Evolutionary conservation across 2,329 filamentous ascomycete species (phyloP).

Genomic region (Paraphoma chrysanthemicola): DNA sequence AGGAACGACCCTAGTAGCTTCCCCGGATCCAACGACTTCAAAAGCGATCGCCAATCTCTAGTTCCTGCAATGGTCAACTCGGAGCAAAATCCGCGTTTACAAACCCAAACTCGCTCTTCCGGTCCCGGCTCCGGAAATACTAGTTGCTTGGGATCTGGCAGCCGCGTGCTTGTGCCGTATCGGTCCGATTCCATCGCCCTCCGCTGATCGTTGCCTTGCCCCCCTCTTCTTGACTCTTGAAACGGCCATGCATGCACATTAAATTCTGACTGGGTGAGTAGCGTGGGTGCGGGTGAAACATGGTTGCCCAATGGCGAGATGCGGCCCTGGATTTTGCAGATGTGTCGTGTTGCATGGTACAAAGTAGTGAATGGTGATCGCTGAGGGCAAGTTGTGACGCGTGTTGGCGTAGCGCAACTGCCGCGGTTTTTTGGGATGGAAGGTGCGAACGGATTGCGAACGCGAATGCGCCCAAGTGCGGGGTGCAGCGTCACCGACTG

Average conservation of each 20-base stretch:
- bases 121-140: no score
- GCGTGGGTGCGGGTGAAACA: background rate
- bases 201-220: background rate
- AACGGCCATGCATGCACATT: background rate
- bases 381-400: no score
- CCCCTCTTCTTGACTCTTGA: background rate
- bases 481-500: background rate
- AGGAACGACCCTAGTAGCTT: no score
- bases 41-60: background rate
- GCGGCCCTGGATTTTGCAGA: background rate
- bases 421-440: background rate
- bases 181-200: background rate
- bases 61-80: background rate
- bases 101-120: background rate
- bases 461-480: background rate
- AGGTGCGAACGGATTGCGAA: slow-evolving; percentile 10
- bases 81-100: background rate
- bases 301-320: background rate
- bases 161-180: background rate
- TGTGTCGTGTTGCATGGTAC: no score
- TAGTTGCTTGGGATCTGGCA: background rate
- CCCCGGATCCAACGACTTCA: no score
- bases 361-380: no score
- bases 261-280: background rate
- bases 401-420: background rate